Conservation (phyloP, 1,284 basidiomycete genomes). For the Hemileia vastatrix region DNA sequence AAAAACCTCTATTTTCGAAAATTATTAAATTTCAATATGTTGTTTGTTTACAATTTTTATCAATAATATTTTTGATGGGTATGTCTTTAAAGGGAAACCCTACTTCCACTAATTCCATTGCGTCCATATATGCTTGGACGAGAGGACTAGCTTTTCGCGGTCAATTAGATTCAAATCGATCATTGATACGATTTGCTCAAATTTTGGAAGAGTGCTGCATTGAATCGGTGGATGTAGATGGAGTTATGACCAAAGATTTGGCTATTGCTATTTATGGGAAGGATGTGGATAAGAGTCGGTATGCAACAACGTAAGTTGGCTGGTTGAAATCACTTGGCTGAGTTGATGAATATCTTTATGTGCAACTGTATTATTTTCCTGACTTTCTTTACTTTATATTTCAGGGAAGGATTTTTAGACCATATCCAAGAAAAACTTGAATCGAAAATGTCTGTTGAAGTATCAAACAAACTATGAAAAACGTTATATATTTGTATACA, state of each 20-base stretch:
- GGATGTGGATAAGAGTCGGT: constrained; percentile 33
- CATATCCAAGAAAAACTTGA: constrained; percentile 1
- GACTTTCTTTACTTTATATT: not conserved
- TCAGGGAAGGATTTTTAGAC: constrained; percentile 17
- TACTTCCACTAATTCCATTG: constrained; percentile 28
- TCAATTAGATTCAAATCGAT: constrained; percentile 75
- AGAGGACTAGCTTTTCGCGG: constrained; percentile 80
- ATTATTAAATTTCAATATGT: too few species aligned
- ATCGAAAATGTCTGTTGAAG: too few species aligned
- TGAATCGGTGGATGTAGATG: constrained; percentile 80
- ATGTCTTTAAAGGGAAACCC: constrained; percentile 11
- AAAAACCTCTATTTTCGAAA: too few species aligned
- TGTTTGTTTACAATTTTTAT: not conserved
- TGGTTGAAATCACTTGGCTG: not conserved
- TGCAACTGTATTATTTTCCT: not conserved
- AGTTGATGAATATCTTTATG: not conserved
- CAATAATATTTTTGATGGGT: not conserved
- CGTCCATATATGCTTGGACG: constrained; percentile 88
- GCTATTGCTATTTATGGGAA: constrained; percentile 91
- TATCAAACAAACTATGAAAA: too few species aligned
- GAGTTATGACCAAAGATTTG: constrained; percentile 81
- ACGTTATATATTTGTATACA: too few species aligned
- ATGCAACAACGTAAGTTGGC: constrained; percentile 13
- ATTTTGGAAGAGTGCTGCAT: constrained; percentile 79
- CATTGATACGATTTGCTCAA: constrained; percentile 64